Base-by-base conservation (phyloP, 495 filamentous ascomycete species). In the Apiosordaria backusii region DNA sequence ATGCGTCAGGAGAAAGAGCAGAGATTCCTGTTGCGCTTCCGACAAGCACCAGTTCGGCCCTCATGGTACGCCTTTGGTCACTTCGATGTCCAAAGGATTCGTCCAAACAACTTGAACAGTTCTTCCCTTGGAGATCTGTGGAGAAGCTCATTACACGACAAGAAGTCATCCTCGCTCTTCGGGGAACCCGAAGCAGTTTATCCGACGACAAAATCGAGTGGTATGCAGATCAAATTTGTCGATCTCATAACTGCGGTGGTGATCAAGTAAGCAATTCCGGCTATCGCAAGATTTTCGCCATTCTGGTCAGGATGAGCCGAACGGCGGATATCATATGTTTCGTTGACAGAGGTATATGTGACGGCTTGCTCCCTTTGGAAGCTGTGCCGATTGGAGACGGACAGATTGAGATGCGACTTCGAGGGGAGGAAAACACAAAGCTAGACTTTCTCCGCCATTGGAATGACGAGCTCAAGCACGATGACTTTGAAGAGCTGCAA, bases 281-380 rank as follows among this genome's bases (percentile, higher is more conserved):
- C 18, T 67, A 58, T 24, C 59, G 45, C 40, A 67, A 62, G 26
- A 57, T 67, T 4, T 67, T 67, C 55, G 65, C 59, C 5, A 57
- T 67, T n/a, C 23, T 67, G 26, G 50, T 50, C 18, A n/a, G 52
- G 26, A 35, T 67, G 1, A 25, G 57, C 24, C 16, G 59, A 4
- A 53, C 15, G 10, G 7, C 3, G 21, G 65, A 67, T 16, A 62
- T 67, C 26, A 25, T 50, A 3, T 23, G 19, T 9, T 50, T 62
- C 9, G 35, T 67, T 45, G 65, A 67, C 13, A 45, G 55, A 23
- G 9, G 53, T 6, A 7, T 67, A 3, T 62, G 60, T 35, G 65
- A 67, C 19, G 65, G 40, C 25, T 25, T 62, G n/a, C 59, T 67
- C 45, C 65, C 65, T 3, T 27, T 67, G 23, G 19, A 45, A 6